A percentile compares a stretch with the other conserved stretches of the same genome.
Evolutionary conservation across 495 filamentous ascomycete genomes (phyloP).

Genomic region (Aspergillus indologenus): DNA sequence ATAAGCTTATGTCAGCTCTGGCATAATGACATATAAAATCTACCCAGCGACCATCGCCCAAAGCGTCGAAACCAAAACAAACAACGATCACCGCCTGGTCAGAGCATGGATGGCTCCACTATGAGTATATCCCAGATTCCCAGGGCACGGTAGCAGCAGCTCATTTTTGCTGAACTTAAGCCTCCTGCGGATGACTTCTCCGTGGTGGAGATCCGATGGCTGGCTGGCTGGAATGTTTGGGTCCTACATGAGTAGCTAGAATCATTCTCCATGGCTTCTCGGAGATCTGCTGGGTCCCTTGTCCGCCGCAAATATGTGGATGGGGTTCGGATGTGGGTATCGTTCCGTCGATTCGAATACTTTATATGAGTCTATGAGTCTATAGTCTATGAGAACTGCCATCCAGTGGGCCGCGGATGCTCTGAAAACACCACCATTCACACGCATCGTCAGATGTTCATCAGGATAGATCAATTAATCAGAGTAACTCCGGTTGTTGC

Average conservation of each 20-base stretch:
- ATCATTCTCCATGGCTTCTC: background rate
- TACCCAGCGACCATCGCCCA: slow-evolving; percentile 11
- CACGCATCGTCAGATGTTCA: no score
- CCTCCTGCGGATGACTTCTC: background rate
- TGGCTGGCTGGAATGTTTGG: background rate
- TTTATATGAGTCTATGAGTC: no score
- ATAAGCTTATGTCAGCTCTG: no score
- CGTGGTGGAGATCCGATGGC: background rate
- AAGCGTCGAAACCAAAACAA: slow-evolving; percentile 39
- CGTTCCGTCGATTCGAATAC: no score
- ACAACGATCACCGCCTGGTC: slow-evolving; percentile 15
- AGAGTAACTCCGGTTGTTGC: no score
- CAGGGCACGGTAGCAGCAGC: background rate
- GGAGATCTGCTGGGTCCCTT: background rate
- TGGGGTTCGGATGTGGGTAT: background rate
- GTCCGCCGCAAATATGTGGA: background rate
- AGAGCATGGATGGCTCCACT: background rate
- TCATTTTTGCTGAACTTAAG: background rate
- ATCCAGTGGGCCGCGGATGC: background rate
- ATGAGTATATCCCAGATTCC: no score
- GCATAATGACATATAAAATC: background rate
- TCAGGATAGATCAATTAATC: no score
- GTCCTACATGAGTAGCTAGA: no score
- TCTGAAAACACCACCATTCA: background rate
- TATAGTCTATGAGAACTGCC: background rate